Evolutionary conservation across 2,329 filamentous ascomycete species (phyloP).

Genomic region (Cytospora schulzeri): DNA sequence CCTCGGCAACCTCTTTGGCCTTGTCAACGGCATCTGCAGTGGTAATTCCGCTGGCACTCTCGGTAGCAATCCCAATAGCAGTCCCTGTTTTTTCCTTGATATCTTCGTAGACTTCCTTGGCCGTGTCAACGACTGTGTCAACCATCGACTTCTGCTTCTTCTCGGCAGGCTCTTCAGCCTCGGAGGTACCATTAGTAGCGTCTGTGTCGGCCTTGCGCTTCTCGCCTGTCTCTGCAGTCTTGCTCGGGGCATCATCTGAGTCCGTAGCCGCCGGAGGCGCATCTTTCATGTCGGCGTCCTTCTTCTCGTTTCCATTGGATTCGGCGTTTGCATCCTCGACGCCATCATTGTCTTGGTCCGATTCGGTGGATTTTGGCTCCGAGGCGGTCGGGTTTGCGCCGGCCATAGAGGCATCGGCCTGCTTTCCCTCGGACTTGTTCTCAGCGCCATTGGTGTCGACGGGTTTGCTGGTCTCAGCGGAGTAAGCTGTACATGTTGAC

Average conservation of each 20-base stretch:
- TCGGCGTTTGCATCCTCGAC: conserved; percentile 19
- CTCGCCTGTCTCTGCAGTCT: conserved; percentile 22
- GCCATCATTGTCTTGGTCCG: conserved; percentile 17
- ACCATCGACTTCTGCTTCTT: conserved; percentile 26
- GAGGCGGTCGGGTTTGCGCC: conserved; percentile 15
- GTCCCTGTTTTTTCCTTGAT: conserved; percentile 12
- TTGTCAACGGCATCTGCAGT: no score
- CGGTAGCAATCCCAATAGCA: not conserved
- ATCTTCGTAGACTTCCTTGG: conserved; percentile 23
- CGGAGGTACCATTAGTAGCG: conserved; percentile 8
- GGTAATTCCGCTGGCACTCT: not conserved
- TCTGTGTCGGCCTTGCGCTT: conserved; percentile 33
- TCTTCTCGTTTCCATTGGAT: not conserved
- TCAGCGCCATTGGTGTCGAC: conserved; percentile 8
- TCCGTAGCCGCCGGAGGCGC: conserved; percentile 10
- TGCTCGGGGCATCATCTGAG: not conserved
- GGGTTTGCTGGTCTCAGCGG: conserved; percentile 20
- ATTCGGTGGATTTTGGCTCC: conserved; percentile 17
- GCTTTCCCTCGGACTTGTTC: conserved; percentile 18
- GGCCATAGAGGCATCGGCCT: conserved; percentile 22
- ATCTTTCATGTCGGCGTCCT: conserved; percentile 30
- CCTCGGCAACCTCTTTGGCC: no score
- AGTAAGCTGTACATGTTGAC: conserved; percentile 17
- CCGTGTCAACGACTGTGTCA: conserved; percentile 28
- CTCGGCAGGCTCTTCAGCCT: conserved; percentile 15